Evolutionary conservation across 2,329 filamentous ascomycete genomes (phyloP).

Genomic region (Cordyceps cicadae): DNA sequence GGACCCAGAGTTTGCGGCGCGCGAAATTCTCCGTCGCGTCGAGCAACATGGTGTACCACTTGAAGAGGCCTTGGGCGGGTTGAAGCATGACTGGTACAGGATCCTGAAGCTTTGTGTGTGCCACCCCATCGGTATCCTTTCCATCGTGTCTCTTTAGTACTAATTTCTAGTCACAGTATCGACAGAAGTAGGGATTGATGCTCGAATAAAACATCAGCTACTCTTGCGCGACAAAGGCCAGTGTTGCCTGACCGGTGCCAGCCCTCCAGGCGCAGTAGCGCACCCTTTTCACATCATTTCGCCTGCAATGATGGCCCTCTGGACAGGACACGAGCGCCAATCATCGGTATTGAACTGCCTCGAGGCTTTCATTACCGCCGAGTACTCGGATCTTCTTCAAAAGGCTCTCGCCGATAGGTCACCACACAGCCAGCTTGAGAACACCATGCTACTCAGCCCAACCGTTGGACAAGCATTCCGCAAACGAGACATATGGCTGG

Average conservation of each 20-base stretch:
- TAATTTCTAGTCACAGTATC: neutral
- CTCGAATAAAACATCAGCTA: neutral
- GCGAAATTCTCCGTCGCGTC: neutral
- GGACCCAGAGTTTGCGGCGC: neutral
- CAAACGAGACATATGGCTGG: neutral
- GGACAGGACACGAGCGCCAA: neutral
- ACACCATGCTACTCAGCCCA: neutral
- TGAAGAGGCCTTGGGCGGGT: neutral
- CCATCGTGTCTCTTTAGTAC: neutral
- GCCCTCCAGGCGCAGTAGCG: neutral
- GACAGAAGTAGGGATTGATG: neutral
- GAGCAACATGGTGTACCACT: neutral
- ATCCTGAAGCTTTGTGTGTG: neutral
- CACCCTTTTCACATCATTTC: neutral
- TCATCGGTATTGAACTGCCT: neutral
- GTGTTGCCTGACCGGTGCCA: neutral
- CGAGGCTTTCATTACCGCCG: neutral
- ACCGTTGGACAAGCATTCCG: neutral
- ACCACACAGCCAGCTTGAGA: neutral
- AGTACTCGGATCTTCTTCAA: neutral
- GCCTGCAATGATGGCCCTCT: neutral
- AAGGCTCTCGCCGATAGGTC: neutral
- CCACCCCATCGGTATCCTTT: neutral
- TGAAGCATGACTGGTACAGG: conserved; percentile 3
- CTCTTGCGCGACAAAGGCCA: neutral